These are phyloP conservation scores for Halophytophthora polymorphica DNA, from an alignment of 352 stramenopile species.

Conservation along the genomic window DNA sequence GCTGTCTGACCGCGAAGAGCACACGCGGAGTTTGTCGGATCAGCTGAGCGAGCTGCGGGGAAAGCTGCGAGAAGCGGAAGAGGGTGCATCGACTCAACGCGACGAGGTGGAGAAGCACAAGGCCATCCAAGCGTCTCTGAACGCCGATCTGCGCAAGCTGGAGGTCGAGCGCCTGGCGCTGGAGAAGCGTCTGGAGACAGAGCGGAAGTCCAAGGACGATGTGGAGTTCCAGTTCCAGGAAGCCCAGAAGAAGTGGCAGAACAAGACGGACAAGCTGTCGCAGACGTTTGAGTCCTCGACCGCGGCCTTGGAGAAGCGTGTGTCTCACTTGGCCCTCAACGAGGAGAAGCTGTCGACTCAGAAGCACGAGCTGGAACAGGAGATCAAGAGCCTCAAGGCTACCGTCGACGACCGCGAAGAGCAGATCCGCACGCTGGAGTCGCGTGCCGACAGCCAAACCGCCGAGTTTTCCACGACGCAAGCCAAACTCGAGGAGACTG, in stretches of 20 bases:
- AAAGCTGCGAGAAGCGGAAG: slow-evolving; percentile 21
- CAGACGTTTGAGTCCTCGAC: slow-evolving; percentile 16
- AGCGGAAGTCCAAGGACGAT: slow-evolving; percentile 27
- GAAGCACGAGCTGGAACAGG: slow-evolving; percentile 18
- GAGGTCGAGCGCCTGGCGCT: slow-evolving; percentile 26
- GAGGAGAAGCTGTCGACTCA: slow-evolving; percentile 8
- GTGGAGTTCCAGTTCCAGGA: slow-evolving; percentile 16
- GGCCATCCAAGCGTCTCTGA: slow-evolving; percentile 19
- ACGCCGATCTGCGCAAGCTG: slow-evolving; percentile 25
- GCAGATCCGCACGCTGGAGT: slow-evolving; percentile 16
- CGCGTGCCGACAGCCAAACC: slow-evolving; percentile 3
- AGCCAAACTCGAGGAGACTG: slow-evolving; percentile 6
- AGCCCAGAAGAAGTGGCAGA: slow-evolving; percentile 15
- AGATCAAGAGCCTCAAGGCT: slow-evolving; percentile 13
- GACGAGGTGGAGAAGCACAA: slow-evolving; percentile 31
- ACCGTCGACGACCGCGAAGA: slow-evolving; percentile 16
- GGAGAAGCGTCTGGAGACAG: slow-evolving; percentile 21
- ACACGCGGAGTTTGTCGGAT: too few relatives aligned
- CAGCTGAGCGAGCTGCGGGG: neutral
- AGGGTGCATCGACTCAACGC: slow-evolving; percentile 3
- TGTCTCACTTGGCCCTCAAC: slow-evolving; percentile 12
- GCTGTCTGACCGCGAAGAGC: too few relatives aligned
- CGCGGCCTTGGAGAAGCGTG: slow-evolving; percentile 16
- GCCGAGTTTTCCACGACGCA: slow-evolving; percentile 2
- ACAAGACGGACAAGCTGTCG: slow-evolving; percentile 18